Base-by-base conservation (phyloP, 768 basidiomycete species). In the Sporobolomyces pararoseus region DNA sequence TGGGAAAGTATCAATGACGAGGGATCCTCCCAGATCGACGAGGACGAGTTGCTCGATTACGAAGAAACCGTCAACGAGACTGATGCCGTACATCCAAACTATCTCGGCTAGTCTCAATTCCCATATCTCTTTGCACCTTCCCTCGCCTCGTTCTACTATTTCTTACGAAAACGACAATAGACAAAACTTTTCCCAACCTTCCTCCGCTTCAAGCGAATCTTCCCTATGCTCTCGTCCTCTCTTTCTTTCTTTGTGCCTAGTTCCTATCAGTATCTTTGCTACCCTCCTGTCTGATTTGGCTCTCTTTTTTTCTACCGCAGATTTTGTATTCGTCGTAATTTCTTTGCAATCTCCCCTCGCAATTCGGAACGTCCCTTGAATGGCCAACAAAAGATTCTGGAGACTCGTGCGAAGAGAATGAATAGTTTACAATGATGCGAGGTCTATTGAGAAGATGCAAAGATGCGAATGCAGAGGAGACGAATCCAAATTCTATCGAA, bases 381-480 rank as follows among this genome's bases (percentile, higher is more conserved):
- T n/a, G n/a, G n/a, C n/a, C n/a, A n/a, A n/a, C n/a, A n/a, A n/a
- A n/a, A n/a, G n/a, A n/a, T n/a, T n/a, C n/a, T n/a, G n/a, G n/a
- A n/a, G n/a, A n/a, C n/a, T n/a, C n/a, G n/a, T n/a, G n/a, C n/a
- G n/a, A n/a, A n/a, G n/a, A n/a, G n/a, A n/a, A n/a, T n/a, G n/a
- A n/a, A n/a, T n/a, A n/a, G n/a, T n/a, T n/a, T n/a, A n/a, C n/a
- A n/a, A n/a, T n/a, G n/a, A n/a, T n/a, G n/a, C n/a, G n/a, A n/a
- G n/a, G n/a, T n/a, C n/a, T n/a, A 55, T 53, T 55, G 54, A 31
- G 54, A 35, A 35, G 21, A 34, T 54, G 31, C 32, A 32, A 54
- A 37, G 53, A 54, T 7, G 17, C 10, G 39, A 42, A 17, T 42
- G 17, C 39, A 42, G 9, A 60, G 5, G 39, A 13, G n/a, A 44